phyloP scores from a whole-genome alignment of 2,329 filamentous ascomycete genomes.

The Colletotrichum tofieldiae region DNA sequence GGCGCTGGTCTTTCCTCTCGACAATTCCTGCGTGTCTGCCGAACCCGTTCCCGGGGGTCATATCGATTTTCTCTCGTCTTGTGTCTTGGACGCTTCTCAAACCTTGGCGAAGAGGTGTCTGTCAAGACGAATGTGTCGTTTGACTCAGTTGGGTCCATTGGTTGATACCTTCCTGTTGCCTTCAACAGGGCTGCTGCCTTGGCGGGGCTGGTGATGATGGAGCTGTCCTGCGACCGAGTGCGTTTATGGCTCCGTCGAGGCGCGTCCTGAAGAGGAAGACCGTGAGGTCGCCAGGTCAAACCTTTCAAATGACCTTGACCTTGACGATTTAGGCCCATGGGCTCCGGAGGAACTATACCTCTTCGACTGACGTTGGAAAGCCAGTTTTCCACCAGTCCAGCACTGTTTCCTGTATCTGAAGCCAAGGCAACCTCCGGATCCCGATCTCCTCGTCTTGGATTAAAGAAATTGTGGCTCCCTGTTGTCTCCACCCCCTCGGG shows the following conservation, averaged over 20 bases:
- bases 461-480: background rate
- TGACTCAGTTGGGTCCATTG: background rate
- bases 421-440: background rate
- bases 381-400: conserved; percentile 31
- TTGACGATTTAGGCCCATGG: background rate
- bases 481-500: background rate
- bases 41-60: conserved; percentile 56
- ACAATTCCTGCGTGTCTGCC: conserved; percentile 39
- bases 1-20: conserved; percentile 43
- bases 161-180: background rate
- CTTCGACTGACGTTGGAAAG: conserved; percentile 26
- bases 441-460: background rate
- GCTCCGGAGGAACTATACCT: background rate
- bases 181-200: background rate
- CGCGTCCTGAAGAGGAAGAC: background rate
- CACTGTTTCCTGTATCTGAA: background rate
- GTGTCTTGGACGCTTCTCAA: conserved; percentile 66
- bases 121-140: background rate
- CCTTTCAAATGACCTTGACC: background rate
- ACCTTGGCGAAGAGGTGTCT: conserved; percentile 47
- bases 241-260: conserved; percentile 20
- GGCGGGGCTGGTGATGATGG: conserved; percentile 43
- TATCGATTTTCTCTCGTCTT: conserved; percentile 73
- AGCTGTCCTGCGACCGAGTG: conserved; percentile 30
- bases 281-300: conserved; percentile 26